Conservation (phyloP, 192 early-diverging fungal genomes). For the Entomortierella parvispora region DNA sequence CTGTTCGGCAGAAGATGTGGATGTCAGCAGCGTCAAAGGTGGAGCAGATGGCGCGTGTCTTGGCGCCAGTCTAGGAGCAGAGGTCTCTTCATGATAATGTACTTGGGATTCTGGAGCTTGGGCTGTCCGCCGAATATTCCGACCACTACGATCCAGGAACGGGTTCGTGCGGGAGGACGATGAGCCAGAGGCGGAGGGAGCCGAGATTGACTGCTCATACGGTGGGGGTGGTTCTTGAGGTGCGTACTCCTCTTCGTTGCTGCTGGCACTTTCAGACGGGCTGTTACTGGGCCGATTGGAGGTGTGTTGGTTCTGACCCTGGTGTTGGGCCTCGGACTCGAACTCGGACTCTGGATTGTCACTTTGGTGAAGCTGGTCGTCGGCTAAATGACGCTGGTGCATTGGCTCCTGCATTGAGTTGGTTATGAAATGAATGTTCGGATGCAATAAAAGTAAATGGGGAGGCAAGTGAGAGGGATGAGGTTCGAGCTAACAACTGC, state of each 20-base stretch:
- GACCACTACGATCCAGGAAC: background rate
- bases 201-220: conserved; percentile 30
- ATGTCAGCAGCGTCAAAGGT: conserved; percentile 24
- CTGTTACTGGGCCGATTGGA: background rate
- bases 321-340: too few relatives aligned
- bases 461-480: too few relatives aligned
- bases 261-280: background rate
- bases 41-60: conserved; percentile 28
- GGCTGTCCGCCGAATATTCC: too few relatives aligned
- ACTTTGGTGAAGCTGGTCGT: conserved; percentile 7
- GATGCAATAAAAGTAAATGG: background rate
- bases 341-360: background rate
- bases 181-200: background rate
- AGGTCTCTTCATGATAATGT: background rate
- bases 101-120: too few relatives aligned
- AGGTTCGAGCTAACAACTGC: too few relatives aligned
- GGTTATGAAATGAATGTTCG: background rate
- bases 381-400: conserved; percentile 11
- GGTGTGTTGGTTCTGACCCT: background rate
- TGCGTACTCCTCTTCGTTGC: background rate
- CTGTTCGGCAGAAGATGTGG: conserved; percentile 4
- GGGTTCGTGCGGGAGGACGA: conserved; percentile 7
- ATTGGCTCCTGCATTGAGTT: background rate
- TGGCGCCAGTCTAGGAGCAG: conserved; percentile 6
- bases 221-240: conserved; percentile 32